phyloP scores from a whole-genome alignment of 2,329 filamentous ascomycete genomes.

The Chrysosporium keratinophilum region DNA sequence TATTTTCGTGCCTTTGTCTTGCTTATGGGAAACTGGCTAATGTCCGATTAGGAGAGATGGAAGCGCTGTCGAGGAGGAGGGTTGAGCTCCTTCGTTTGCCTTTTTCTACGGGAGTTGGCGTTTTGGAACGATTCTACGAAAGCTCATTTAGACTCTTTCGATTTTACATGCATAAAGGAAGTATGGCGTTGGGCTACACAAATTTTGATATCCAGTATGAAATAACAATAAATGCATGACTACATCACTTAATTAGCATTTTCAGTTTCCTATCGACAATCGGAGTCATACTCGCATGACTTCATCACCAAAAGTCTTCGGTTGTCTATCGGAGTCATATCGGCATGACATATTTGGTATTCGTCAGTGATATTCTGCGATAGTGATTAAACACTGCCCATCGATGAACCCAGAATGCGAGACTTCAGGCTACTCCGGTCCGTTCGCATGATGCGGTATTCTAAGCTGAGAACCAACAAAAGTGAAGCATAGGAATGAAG shows the following conservation, averaged over 20 bases:
- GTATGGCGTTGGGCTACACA: background rate
- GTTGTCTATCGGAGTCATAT: background rate
- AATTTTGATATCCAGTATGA: background rate
- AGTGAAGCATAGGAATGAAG: background rate
- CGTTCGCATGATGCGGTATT: too few species aligned
- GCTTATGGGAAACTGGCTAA: background rate
- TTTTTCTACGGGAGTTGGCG: slow-evolving; percentile 2
- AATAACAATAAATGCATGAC: background rate
- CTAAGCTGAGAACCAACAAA: background rate
- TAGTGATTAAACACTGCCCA: too few species aligned
- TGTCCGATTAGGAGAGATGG: slow-evolving; percentile 33
- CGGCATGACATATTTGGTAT: background rate
- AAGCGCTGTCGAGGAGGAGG: slow-evolving; percentile 38
- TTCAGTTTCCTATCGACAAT: background rate
- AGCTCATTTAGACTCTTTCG: background rate
- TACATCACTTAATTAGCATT: background rate
- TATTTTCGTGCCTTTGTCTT: slow-evolving; percentile 9
- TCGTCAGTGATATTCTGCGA: too few species aligned
- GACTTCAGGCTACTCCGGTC: too few species aligned
- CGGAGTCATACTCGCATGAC: background rate
- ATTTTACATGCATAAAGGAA: background rate
- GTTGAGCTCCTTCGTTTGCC: slow-evolving; percentile 18
- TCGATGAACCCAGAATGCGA: too few species aligned
- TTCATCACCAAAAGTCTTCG: too few species aligned
- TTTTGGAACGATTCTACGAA: background rate